phyloP scores from a whole-genome alignment of 2,329 filamentous ascomycete species.

The Neurospora sp. region DNA sequence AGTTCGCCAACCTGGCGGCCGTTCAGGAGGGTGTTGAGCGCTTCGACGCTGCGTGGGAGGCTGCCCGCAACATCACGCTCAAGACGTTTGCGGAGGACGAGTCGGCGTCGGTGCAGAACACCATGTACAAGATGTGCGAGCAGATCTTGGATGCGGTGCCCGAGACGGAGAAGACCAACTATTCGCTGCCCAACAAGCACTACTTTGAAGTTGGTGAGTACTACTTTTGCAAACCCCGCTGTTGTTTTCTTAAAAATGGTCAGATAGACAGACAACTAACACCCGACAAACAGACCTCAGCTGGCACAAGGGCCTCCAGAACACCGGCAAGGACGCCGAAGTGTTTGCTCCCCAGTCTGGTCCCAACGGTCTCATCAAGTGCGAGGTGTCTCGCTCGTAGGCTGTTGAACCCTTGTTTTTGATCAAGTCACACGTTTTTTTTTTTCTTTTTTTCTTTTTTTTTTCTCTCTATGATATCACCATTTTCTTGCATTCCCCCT shows the following conservation, averaged over 20 bases:
- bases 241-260: neutral
- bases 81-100: slow-evolving; percentile 84
- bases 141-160: slow-evolving; percentile 70
- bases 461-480: neutral
- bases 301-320: slow-evolving; percentile 94
- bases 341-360: slow-evolving; percentile 89
- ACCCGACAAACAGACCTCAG: slow-evolving; percentile 57
- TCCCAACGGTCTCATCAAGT: slow-evolving; percentile 93
- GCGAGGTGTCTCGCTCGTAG: slow-evolving; percentile 60
- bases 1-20: slow-evolving; percentile 54
- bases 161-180: slow-evolving; percentile 63
- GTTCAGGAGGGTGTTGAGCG: slow-evolving; percentile 53
- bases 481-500: neutral
- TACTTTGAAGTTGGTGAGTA: slow-evolving; percentile 88
- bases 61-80: slow-evolving; percentile 77
- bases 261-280: slow-evolving; percentile 2
- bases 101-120: slow-evolving; percentile 88
- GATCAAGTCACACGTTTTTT: neutral
- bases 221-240: neutral
- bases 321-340: slow-evolving; percentile 90
- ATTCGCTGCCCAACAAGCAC: slow-evolving; percentile 92
- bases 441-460: neutral
- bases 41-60: slow-evolving; percentile 73
- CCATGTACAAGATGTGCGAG: slow-evolving; percentile 98
- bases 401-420: neutral